These are phyloP conservation scores for Hypomontagnella submonticulosa DNA, from an alignment of 495 filamentous ascomycete genomes.

Conservation along the genomic window DNA sequence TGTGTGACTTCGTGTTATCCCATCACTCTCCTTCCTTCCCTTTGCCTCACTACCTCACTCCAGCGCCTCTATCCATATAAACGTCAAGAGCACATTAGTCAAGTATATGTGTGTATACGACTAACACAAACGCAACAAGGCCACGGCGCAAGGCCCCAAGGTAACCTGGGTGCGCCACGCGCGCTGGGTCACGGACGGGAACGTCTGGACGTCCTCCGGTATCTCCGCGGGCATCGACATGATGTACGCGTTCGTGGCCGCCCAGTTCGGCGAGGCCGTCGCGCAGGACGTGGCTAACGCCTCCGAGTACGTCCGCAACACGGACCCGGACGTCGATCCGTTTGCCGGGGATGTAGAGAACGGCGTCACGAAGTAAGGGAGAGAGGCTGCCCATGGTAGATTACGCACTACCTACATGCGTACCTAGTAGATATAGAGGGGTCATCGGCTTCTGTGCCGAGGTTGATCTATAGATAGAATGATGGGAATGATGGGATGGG, in stretches of 20 bases:
- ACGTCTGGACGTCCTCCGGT: slow-evolving; percentile 72
- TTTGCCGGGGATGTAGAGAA: slow-evolving; percentile 36
- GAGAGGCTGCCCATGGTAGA: not conserved
- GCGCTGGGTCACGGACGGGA: slow-evolving; percentile 73
- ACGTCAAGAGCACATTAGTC: not conserved
- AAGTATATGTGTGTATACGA: not conserved
- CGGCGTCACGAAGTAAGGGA: slow-evolving; percentile 11
- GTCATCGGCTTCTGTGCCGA: no score
- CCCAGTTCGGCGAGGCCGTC: slow-evolving; percentile 55
- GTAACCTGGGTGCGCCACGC: slow-evolving; percentile 70
- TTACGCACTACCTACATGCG: no score
- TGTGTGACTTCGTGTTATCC: not conserved
- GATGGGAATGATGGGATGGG: not conserved
- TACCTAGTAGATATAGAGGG: not conserved
- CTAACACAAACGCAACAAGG: slow-evolving; percentile 20
- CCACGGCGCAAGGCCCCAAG: slow-evolving; percentile 52
- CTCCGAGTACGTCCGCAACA: slow-evolving; percentile 52
- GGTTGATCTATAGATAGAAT: no score
- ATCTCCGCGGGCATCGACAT: slow-evolving; percentile 75
- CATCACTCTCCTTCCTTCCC: not conserved
- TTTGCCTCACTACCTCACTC: not conserved
- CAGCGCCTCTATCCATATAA: not conserved
- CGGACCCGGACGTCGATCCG: slow-evolving; percentile 51
- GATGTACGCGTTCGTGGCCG: slow-evolving; percentile 62
- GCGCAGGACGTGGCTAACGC: slow-evolving; percentile 40